These are phyloP conservation scores for Solanum appendiculatum DNA, from an alignment of 257 asterid genomes.

Conservation along the genomic window DNA sequence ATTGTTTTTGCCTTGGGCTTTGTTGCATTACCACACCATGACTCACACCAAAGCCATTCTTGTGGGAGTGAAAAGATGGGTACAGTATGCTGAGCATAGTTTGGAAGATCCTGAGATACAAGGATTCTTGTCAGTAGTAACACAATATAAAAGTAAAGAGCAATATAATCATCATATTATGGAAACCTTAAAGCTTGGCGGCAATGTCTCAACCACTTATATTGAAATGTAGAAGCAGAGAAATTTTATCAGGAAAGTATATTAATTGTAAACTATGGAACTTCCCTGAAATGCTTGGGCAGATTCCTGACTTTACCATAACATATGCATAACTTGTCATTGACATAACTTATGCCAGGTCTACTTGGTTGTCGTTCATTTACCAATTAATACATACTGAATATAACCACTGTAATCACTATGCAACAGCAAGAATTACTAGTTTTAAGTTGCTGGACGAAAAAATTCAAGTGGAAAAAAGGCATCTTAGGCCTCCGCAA, in stretches of 20 bases:
- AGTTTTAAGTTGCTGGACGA: background rate
- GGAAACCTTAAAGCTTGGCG: background rate
- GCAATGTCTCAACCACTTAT: background rate
- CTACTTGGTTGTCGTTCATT: background rate
- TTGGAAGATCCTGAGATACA: conserved; percentile 83
- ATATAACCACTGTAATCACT: background rate
- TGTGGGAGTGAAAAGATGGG: conserved; percentile 97
- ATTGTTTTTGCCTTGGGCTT: conserved; percentile 88
- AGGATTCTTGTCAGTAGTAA: conserved; percentile 6
- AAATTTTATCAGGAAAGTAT: background rate
- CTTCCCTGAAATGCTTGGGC: background rate
- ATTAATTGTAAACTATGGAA: background rate
- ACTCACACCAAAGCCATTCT: conserved; percentile 99
- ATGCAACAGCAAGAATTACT: background rate
- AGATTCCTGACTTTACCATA: background rate
- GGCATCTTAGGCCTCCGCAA: background rate
- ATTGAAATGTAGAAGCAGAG: background rate
- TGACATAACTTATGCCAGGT: background rate
- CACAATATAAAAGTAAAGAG: background rate
- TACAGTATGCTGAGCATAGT: conserved; percentile 94
- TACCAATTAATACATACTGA: background rate
- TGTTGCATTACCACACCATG: conserved; percentile 93
- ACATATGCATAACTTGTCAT: background rate
- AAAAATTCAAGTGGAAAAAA: background rate
- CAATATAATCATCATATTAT: background rate